Evolutionary conservation across 129 eudicot genomes (phyloP).

Genomic region (Flaveria ramosissima): DNA sequence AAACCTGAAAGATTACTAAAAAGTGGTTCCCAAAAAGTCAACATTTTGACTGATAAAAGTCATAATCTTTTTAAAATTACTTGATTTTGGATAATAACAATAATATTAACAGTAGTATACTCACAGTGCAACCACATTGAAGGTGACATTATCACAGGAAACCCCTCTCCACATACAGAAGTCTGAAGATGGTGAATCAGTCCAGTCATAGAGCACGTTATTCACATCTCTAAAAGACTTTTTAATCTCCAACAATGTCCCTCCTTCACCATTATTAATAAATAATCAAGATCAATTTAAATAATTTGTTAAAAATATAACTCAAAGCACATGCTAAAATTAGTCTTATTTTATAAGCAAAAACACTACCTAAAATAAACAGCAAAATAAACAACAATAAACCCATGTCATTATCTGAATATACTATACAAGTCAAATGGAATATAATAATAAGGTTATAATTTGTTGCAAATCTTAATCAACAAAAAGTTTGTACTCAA

Average conservation of each 20-base stretch:
- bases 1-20: constrained; percentile 83
- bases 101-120: constrained; percentile 9
- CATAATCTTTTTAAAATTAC: neutral
- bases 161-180: constrained; percentile 96
- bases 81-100: constrained; percentile 16
- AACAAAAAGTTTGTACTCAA: constrained; percentile 22
- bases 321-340: constrained; percentile 8
- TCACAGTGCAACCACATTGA: constrained; percentile 89
- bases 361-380: constrained; percentile 10
- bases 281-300: neutral
- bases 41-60: constrained; percentile 19
- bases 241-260: constrained; percentile 84
- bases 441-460: constrained; percentile 5
- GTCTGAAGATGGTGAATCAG: constrained; percentile 84
- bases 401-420: neutral
- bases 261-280: constrained; percentile 45
- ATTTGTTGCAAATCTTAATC: constrained; percentile 10
- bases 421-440: constrained; percentile 22
- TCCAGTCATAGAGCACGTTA: constrained; percentile 98
- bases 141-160: constrained; percentile 94
- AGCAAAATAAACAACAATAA: neutral
- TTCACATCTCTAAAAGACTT: constrained; percentile 96
- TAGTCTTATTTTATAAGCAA: neutral
- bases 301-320: constrained; percentile 1
- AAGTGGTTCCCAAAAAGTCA: constrained; percentile 24